Evolutionary conservation across 768 basidiomycete species (phyloP), one percentile per base, ranked within the genome.

Genomic region (Hortiboletus flavorubellus): DNA sequence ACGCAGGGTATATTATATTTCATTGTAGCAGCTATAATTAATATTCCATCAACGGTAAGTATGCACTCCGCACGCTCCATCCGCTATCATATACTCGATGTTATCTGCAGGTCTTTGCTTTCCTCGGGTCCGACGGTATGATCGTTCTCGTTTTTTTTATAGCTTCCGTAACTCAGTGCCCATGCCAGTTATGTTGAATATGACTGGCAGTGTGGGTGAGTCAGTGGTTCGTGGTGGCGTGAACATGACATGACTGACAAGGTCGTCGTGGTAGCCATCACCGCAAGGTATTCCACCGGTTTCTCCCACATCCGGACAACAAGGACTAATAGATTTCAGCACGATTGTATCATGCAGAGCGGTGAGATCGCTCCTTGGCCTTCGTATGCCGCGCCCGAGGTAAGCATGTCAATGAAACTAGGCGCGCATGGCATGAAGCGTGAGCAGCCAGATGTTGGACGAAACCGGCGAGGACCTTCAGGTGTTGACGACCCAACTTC

Each of bases 1-100:
- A 10, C 39, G 1, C 68, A 67, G 42, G 65, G 59, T 7, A 18
- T 68, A 12, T 8, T 48, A 14, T 63, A 69, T 46, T 63, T 46
- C 33, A 26, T 29, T 3, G 30, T 68, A 4, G 53, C 58, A 1
- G 53, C 55, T 4, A 3, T 59, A 2, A 33, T 55, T n/a, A 61
- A 59, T 38, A 34, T 64, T 15, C 35, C 42, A 6, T 50, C 62
- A 30, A 49, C 35, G 44, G 62, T 21, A 21, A 21, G 21, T 63
- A 18, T 21, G 49, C 1, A 38, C 29, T 15, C 10, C 8, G 1
- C 16, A 1, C 12, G 0, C 12, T 30, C 7, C 10, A 4, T 11
- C 30, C 14, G 1, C 6, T 31, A 14, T 7, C 10, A 0, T 10
- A n/a, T 37, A 29, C 23, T 46, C 9, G 54, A 29, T 8, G 1